Base-by-base conservation (phyloP, 176 grass and related monocot genomes). In the Saccharum officinarum region DNA sequence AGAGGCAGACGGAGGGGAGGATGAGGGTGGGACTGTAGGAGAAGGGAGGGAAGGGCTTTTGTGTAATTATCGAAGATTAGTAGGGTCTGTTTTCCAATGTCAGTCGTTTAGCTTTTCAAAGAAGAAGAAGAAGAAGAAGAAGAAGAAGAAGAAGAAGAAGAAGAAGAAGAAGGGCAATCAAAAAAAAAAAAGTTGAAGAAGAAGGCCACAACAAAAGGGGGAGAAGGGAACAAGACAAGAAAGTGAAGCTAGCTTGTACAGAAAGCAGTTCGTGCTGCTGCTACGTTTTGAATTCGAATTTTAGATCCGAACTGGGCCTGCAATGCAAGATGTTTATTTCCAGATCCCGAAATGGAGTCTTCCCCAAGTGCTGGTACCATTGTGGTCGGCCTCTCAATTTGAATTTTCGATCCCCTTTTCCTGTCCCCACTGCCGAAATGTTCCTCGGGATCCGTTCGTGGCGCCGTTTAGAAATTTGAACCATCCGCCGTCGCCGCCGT, bases 91-190 rank as follows among this genome's bases (percentile, higher is more conserved):
- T 61, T 47, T 77, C 61, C 9, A 39, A 67, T 79, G 34, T 66
- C 14, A 16, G 30, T 55, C 20, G 6, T 71, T 46, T 41, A 47
- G 61, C 86, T 89, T 92, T 89, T 86, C 38, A 62, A 50, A 77
- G 61, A 57, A 36, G 34, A 20, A 74, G 44, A 13, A 46, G 55
- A 77, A 69, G 61, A 57, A 36, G 34, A 20, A 74, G 44, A 13
- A 46, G 55, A 77, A 69, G 61, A 57, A 36, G 34, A 20, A 74
- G 44, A 13, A 46, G 55, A 77, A 69, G 61, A 57, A 36, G 34
- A 20, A 74, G 44, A 13, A 46, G 55, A n/a, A n/a, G n/a, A n/a
- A n/a, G n/a, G n/a, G n/a, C n/a, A n/a, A n/a, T n/a, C n/a, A n/a
- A n/a, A n/a, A n/a, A n/a, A n/a, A n/a, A n/a, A n/a, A n/a, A n/a